Conservation (phyloP, 371 early-diverging fungal species). For the Lichtheimia corymbifera region DNA sequence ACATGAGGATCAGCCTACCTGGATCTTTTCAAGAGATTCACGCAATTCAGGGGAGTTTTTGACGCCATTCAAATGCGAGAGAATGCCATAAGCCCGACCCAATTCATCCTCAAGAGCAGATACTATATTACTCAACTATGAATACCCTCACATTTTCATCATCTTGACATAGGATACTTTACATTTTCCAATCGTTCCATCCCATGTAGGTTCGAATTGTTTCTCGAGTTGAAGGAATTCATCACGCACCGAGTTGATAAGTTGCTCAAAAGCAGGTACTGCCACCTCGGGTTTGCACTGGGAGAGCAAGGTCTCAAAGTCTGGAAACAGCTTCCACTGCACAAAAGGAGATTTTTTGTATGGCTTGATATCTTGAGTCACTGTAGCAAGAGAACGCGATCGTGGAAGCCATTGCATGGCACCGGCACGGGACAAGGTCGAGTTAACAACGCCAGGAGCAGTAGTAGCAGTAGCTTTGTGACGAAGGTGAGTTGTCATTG, state of each 20-base stretch:
- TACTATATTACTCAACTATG: constrained; percentile 23
- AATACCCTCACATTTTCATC: background rate
- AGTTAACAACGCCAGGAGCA: background rate
- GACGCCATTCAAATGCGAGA: constrained; percentile 63
- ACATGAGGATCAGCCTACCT: constrained; percentile 14
- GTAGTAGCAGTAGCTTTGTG: too few relatives aligned
- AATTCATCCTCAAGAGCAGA: constrained; percentile 59
- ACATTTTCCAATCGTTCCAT: constrained; percentile 62
- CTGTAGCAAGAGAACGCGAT: constrained; percentile 14
- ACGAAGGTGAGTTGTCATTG: too few relatives aligned
- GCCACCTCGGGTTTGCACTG: constrained; percentile 50
- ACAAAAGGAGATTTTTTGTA: constrained; percentile 39
- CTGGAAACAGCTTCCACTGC: constrained; percentile 58
- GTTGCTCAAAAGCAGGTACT: constrained; percentile 52
- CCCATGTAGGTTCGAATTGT: constrained; percentile 62
- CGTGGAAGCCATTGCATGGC: background rate
- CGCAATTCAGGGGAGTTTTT: constrained; percentile 61
- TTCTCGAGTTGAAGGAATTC: constrained; percentile 53
- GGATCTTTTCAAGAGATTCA: constrained; percentile 58
- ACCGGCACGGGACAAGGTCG: background rate
- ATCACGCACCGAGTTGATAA: constrained; percentile 43
- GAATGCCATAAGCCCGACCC: constrained; percentile 56
- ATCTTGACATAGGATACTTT: constrained; percentile 8
- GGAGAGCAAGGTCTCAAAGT: constrained; percentile 47
- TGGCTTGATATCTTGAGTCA: background rate